A percentile compares a stretch with the other conserved stretches of the same genome.
Conservation (phyloP, 352 stramenopile genomes). For the Phytophthora aleatoria region DNA sequence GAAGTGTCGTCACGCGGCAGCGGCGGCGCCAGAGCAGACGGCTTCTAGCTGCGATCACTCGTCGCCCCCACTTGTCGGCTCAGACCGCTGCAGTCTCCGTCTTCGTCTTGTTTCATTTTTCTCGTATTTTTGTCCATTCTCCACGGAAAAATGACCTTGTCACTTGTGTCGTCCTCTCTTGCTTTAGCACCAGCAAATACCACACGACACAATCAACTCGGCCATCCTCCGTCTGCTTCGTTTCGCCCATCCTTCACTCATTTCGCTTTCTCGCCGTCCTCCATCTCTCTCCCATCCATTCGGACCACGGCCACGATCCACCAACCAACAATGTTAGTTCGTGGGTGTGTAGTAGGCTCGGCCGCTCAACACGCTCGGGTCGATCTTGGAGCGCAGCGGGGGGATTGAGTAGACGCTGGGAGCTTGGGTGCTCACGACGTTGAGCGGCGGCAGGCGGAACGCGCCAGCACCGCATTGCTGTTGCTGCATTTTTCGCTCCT, state of each 20-base stretch:
- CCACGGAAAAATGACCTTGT: slow-evolving; percentile 12
- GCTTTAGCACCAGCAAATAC: slow-evolving; percentile 35
- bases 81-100: slow-evolving; percentile 37
- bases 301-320: background rate
- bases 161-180: slow-evolving; percentile 15
- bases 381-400: slow-evolving; percentile 80
- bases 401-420: slow-evolving; percentile 62
- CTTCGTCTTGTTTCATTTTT: slow-evolving; percentile 37
- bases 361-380: slow-evolving; percentile 61
- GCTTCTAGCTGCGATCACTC: slow-evolving; percentile 39
- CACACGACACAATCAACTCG: slow-evolving; percentile 19
- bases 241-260: slow-evolving; percentile 15
- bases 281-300: background rate
- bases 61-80: slow-evolving; percentile 26
- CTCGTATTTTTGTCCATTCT: slow-evolving; percentile 36
- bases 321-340: slow-evolving; percentile 40
- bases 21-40: slow-evolving; percentile 15
- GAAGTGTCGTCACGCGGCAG: slow-evolving; percentile 22
- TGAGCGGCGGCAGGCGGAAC: slow-evolving; percentile 67
- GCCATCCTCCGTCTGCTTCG: slow-evolving; percentile 23
- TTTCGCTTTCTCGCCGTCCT: slow-evolving; percentile 4
- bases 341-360: slow-evolving; percentile 52
- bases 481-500: slow-evolving; percentile 41
- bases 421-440: slow-evolving; percentile 44
- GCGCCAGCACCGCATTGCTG: slow-evolving; percentile 25